These are phyloP conservation scores for Fusarium humuli DNA, from an alignment of 2,329 filamentous ascomycete species.

Conservation along the genomic window DNA sequence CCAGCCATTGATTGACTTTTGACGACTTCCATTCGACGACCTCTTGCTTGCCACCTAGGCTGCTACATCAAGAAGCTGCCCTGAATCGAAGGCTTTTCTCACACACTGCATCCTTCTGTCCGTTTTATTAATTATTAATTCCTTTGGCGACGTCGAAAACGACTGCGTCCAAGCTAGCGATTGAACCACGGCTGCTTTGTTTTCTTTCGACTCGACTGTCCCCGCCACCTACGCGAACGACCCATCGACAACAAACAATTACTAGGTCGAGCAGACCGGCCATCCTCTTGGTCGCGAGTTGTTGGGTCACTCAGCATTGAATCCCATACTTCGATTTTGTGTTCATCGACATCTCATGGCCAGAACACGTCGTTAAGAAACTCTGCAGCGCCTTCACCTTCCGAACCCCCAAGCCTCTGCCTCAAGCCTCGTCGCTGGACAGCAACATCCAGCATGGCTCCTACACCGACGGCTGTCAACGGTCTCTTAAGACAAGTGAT, in stretches of 20 bases:
- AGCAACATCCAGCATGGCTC: conserved; percentile 60
- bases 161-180: conserved; percentile 34
- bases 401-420: conserved; percentile 16
- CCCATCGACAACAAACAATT: conserved; percentile 36
- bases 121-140: conserved; percentile 42
- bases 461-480: conserved; percentile 62
- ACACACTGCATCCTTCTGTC: conserved; percentile 9
- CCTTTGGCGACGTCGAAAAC: conserved; percentile 28
- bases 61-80: conserved; percentile 5
- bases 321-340: conserved; percentile 1
- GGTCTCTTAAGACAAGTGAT: conserved; percentile 69
- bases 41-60: conserved; percentile 22
- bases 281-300: conserved; percentile 12
- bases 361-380: conserved; percentile 43
- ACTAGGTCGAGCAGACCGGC: conserved; percentile 13
- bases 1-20: conserved; percentile 38
- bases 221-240: conserved; percentile 44
- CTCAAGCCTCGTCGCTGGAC: conserved; percentile 32
- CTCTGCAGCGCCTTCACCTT: conserved; percentile 30
- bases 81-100: neutral
- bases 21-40: conserved; percentile 33
- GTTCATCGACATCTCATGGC: conserved; percentile 44
- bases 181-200: conserved; percentile 42
- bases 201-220: conserved; percentile 44
- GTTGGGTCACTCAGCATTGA: conserved; percentile 15